A percentile compares a stretch with the other conserved stretches of the same genome.
Conservation (phyloP, 176 grass and related monocot species). For the Melocanna baccifera region DNA sequence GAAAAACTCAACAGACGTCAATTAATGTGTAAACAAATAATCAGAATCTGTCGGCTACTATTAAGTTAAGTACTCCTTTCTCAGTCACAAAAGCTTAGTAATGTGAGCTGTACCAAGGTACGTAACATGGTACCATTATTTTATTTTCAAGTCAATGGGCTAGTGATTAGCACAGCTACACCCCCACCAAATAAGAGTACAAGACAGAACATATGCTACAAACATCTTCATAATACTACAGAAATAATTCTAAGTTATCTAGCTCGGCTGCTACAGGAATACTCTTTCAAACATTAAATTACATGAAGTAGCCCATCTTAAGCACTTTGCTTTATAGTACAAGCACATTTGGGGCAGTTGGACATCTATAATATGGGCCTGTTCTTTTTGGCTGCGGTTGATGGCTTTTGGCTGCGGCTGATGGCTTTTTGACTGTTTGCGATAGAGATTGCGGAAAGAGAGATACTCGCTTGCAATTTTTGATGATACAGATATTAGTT, state of each 20-base stretch:
- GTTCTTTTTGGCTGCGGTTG: no score
- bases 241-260: background rate
- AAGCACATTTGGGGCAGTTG: background rate
- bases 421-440: no score
- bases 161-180: conserved; percentile 2
- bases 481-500: no score
- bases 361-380: conserved; percentile 10
- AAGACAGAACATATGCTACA: background rate
- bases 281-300: background rate
- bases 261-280: background rate
- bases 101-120: background rate
- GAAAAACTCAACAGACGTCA: conserved; percentile 13
- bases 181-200: background rate
- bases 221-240: background rate
- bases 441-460: no score
- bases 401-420: no score
- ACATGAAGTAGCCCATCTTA: background rate
- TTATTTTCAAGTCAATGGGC: conserved; percentile 6
- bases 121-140: background rate
- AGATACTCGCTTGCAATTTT: no score
- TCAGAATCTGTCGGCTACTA: background rate
- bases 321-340: background rate
- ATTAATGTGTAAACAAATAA: background rate
- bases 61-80: background rate
- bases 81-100: background rate